A percentile compares a stretch with the other conserved stretches of the same genome.
phyloP scores from a whole-genome alignment of 805 yeast species.

The Wickerhamomyces strasburgensis region DNA sequence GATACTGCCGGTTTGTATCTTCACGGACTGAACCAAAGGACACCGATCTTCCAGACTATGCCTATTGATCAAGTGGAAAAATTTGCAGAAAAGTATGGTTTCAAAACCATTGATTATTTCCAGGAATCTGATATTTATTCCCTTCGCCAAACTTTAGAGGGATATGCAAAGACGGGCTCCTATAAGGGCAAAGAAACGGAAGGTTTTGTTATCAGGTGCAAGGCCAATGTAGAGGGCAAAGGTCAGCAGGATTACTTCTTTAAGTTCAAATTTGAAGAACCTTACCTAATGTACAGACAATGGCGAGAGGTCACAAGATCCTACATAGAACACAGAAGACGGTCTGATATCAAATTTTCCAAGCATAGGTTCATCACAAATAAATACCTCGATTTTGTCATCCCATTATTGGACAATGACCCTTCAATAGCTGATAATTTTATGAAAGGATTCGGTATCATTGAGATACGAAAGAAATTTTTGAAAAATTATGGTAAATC shows the following conservation, averaged over 20 bases:
- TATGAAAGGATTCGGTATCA: constrained; percentile 61
- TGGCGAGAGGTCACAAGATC: constrained; percentile 82
- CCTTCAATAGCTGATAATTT: constrained; percentile 43
- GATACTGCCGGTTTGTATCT: constrained; percentile 77
- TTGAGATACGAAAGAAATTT: constrained; percentile 65
- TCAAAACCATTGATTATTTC: constrained; percentile 51
- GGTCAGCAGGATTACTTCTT: constrained; percentile 57
- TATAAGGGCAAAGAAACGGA: constrained; percentile 73
- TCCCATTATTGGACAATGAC: constrained; percentile 46
- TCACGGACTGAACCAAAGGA: constrained; percentile 81
- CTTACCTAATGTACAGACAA: constrained; percentile 84
- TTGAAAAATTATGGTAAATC: constrained; percentile 46
- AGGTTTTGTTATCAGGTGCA: constrained; percentile 87
- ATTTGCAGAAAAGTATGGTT: constrained; percentile 69
- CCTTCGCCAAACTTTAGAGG: constrained; percentile 48
- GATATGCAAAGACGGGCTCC: constrained; percentile 60
- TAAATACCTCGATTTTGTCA: constrained; percentile 65
- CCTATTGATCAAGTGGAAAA: constrained; percentile 53
- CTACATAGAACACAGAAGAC: constrained; percentile 33
- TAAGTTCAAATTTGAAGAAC: constrained; percentile 94
- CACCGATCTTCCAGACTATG: constrained; percentile 56
- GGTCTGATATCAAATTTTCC: constrained; percentile 34
- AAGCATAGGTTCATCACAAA: constrained; percentile 58
- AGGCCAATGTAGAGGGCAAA: constrained; percentile 18
- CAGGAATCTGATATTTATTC: constrained; percentile 33